Evolutionary conservation across 352 stramenopile genomes (phyloP).

Genomic region (Phytophthora hybrid): DNA sequence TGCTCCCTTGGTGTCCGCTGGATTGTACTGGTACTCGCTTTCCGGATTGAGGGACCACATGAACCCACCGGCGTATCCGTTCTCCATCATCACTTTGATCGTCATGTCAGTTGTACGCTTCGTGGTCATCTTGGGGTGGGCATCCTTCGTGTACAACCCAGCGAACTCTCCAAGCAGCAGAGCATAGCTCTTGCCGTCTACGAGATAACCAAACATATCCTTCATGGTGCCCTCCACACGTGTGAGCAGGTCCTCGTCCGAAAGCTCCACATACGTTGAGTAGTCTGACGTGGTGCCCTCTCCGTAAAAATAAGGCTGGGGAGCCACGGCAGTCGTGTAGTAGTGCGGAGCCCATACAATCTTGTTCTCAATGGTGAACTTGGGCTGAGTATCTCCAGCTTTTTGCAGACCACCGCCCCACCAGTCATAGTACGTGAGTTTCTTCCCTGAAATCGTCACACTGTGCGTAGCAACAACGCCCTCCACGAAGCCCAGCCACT

Average conservation of each 20-base stretch:
- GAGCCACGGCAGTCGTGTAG: slow-evolving; percentile 81
- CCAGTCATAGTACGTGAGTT: slow-evolving; percentile 83
- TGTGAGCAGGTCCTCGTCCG: slow-evolving; percentile 56
- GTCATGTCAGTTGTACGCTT: slow-evolving; percentile 80
- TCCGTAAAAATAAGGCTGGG: slow-evolving; percentile 82
- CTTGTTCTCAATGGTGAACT: slow-evolving; percentile 75
- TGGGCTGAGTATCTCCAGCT: slow-evolving; percentile 50
- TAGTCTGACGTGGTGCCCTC: slow-evolving; percentile 58
- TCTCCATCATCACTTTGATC: slow-evolving; percentile 68
- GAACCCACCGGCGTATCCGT: slow-evolving; percentile 77
- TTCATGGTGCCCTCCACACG: slow-evolving; percentile 69
- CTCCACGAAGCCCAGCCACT: slow-evolving; percentile 86
- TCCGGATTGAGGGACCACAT: slow-evolving; percentile 89
- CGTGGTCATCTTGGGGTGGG: slow-evolving; percentile 71
- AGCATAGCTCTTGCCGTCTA: slow-evolving; percentile 53
- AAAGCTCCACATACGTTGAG: slow-evolving; percentile 66
- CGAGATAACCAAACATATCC: slow-evolving; percentile 84
- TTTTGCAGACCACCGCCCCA: slow-evolving; percentile 80
- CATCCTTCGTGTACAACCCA: slow-evolving; percentile 74
- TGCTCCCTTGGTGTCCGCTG: slow-evolving; percentile 55
- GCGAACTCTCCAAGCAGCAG: slow-evolving; percentile 82
- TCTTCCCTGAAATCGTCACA: slow-evolving; percentile 53
- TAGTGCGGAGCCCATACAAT: slow-evolving; percentile 86
- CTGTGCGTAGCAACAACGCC: slow-evolving; percentile 61
- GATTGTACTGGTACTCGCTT: slow-evolving; percentile 82